Evolutionary conservation across 192 early-diverging fungal species (phyloP).

Genomic region (Podila minutissima): DNA sequence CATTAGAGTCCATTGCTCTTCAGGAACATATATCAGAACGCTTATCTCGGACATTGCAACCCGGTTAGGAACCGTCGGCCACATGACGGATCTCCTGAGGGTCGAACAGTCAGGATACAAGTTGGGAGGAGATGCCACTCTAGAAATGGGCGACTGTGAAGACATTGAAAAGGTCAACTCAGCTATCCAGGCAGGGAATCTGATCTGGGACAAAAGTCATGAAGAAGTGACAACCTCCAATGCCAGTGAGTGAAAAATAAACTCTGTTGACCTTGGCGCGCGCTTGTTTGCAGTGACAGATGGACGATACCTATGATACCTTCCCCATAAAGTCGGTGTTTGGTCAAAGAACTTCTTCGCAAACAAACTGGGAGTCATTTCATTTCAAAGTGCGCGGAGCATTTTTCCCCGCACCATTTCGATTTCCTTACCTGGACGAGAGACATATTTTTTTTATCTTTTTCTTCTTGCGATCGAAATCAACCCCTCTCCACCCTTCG

Average conservation of each 20-base stretch:
- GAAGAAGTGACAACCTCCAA: too few species aligned
- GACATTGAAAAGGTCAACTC: constrained; percentile 23
- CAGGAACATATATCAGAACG: constrained; percentile 80
- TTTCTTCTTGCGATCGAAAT: not conserved
- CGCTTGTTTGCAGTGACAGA: not conserved
- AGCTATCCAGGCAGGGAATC: constrained; percentile 34
- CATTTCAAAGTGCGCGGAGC: too few species aligned
- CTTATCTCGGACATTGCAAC: constrained; percentile 74
- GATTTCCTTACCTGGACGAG: not conserved
- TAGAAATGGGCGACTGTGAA: constrained; percentile 51
- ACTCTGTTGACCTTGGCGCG: too few species aligned
- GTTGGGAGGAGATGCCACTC: constrained; percentile 56
- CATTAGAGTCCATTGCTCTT: constrained; percentile 68
- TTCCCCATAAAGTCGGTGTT: too few species aligned
- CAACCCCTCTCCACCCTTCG: not conserved
- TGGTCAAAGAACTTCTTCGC: too few species aligned
- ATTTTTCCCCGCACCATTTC: not conserved
- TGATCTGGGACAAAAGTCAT: not conserved
- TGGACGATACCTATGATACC: too few species aligned
- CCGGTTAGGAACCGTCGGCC: constrained; percentile 62
- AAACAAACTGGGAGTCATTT: too few species aligned
- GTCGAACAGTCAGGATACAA: constrained; percentile 65
- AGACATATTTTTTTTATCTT: not conserved
- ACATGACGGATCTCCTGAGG: constrained; percentile 70
- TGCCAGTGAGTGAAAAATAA: too few species aligned